phyloP scores from a whole-genome alignment of 148 eudicot species.

The Rheum nobile region DNA sequence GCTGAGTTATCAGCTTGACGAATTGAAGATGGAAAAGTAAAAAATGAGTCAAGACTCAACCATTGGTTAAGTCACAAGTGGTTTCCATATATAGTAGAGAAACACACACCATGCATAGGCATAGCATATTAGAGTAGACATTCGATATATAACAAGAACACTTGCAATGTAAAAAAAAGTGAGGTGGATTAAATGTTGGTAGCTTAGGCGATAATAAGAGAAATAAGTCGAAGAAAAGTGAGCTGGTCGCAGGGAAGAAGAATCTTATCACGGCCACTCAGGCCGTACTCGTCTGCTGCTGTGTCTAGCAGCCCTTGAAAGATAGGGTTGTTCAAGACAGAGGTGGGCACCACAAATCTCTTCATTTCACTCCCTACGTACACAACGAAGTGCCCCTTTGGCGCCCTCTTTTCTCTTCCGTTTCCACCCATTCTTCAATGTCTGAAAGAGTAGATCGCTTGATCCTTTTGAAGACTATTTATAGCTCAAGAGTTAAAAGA shows the following conservation, averaged over 20 bases:
- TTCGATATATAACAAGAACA: background rate
- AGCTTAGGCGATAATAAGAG: background rate
- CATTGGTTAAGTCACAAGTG: too few relatives aligned
- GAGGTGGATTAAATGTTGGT: background rate
- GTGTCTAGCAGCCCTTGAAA: constrained; percentile 40
- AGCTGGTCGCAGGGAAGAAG: constrained; percentile 48
- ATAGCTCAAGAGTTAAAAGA: background rate
- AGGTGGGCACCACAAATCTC: constrained; percentile 40
- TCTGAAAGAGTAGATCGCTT: too few relatives aligned
- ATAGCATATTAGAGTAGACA: background rate
- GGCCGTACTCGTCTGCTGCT: constrained; percentile 54
- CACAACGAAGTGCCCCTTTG: constrained; percentile 70
- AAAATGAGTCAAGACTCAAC: too few relatives aligned
- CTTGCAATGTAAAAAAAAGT: background rate
- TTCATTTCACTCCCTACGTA: constrained; percentile 47
- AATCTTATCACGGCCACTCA: constrained; percentile 20
- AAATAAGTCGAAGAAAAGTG: constrained; percentile 22
- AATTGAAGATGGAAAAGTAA: too few relatives aligned
- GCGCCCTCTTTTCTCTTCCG: constrained; percentile 22
- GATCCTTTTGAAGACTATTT: background rate
- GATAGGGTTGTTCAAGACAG: constrained; percentile 29
- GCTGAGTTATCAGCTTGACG: too few relatives aligned
- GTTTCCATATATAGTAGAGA: background rate
- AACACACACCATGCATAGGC: background rate
- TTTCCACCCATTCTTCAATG: constrained; percentile 7